These are phyloP conservation scores for Podaxis carcinomalis DNA, from an alignment of 768 basidiomycete genomes.

Conservation along the genomic window DNA sequence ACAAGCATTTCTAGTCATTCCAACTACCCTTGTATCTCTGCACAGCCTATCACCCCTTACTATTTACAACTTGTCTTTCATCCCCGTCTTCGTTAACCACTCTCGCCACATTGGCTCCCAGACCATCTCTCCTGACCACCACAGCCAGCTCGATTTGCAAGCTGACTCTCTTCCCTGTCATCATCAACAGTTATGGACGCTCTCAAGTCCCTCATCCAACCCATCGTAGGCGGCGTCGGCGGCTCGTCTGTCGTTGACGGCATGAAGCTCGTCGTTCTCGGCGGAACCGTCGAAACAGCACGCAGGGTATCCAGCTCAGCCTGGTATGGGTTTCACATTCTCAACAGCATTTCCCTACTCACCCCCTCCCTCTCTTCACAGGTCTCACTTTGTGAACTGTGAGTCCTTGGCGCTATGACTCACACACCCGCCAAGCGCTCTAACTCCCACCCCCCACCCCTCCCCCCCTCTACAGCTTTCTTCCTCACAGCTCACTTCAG, in stretches of 20 bases:
- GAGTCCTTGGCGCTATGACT: conserved; percentile 26
- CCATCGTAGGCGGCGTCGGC: conserved; percentile 70
- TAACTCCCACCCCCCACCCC: conserved; percentile 15
- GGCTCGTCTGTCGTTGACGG: conserved; percentile 82
- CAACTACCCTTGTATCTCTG: not conserved
- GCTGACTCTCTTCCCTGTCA: conserved; percentile 1
- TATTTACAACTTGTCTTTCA: not conserved
- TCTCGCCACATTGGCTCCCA: conserved; percentile 1
- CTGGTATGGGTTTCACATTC: conserved; percentile 48
- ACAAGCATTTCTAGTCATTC: not conserved
- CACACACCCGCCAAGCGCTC: not conserved
- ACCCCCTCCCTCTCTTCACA: conserved; percentile 19
- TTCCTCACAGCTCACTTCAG: conserved; percentile 90
- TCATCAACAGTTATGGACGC: conserved; percentile 53
- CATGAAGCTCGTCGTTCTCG: conserved; percentile 86
- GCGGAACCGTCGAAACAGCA: conserved; percentile 85
- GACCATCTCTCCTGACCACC: not conserved
- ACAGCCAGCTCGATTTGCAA: conserved; percentile 1
- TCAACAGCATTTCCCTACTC: conserved; percentile 8
- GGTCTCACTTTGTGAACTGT: conserved; percentile 89
- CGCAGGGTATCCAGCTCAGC: conserved; percentile 78
- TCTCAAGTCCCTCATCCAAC: conserved; percentile 76
- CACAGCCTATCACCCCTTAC: not conserved
- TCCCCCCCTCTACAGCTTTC: conserved; percentile 46
- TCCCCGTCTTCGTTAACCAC: not conserved